Base-by-base conservation (phyloP, 805 yeast genomes). In the Clavispora santaluciae region DNA sequence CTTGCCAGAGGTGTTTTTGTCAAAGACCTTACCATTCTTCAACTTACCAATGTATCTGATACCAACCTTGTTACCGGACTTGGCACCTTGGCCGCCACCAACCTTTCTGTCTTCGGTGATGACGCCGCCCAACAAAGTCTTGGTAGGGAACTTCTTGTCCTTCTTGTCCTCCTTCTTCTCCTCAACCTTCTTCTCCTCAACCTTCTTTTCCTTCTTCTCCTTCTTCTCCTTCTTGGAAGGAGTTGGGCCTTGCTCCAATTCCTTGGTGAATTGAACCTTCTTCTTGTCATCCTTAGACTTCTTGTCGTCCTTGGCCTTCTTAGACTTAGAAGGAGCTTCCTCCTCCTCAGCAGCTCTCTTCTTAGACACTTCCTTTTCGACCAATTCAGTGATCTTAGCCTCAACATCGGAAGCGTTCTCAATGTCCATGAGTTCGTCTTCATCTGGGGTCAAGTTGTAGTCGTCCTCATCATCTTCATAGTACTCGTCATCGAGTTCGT, bases 21-120 rank as follows among this genome's bases (percentile, higher is more conserved):
- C 99, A 54, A 93, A 93, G 37, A 86, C 89, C 66, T 87, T 87
- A 56, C 98, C 99, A 72, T 90, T 89, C 73, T 86, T 84, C 66
- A 93, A 81, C 75, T 93, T 95, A 64, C 99, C 99, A 55, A 93
- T 86, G 79, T 93, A 93, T 75, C 99, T 82, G 69, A 93, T 90
- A 63, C 96, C 95, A 51, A 93, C 95, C 64, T 78, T 87, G 72
- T 86, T 78, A 46, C 96, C 95, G 56, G 76, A 73, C 75, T 89
- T 90, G 62, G 95, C 95, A 49, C 74, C 73, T 56, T 87, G 81
- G 47, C 99, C 99, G 44, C 79, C 78, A 59, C 99, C 99, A 44
- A 75, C 66, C 47, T 83, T 81, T 68, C 95, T 84, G 74, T 93
- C 99, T 76, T 93, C 99, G 59, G 89, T 72, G 46, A 85, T 72